These are phyloP conservation scores for Fraxinus latifolia DNA, from an alignment of 305 asterid genomes.

Conservation along the genomic window DNA sequence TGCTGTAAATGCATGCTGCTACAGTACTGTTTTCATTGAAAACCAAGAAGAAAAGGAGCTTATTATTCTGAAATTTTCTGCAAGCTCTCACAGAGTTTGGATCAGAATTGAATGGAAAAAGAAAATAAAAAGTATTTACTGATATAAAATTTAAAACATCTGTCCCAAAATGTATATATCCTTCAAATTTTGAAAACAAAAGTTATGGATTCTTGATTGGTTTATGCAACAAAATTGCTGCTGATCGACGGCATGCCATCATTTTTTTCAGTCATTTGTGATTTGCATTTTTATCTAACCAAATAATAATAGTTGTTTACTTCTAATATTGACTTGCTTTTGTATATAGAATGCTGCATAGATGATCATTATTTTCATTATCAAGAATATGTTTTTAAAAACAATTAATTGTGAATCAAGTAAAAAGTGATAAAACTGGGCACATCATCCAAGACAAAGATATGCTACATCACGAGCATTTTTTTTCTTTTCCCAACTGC, in stretches of 20 bases:
- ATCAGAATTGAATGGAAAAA: not conserved
- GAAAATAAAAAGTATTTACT: not conserved
- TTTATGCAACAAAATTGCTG: not conserved
- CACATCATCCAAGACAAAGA: conserved; percentile 3
- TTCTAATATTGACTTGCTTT: not conserved
- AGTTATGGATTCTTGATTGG: not conserved
- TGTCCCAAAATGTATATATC: not conserved
- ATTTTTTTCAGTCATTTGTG: not conserved
- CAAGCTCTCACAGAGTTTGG: not conserved
- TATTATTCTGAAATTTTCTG: not conserved
- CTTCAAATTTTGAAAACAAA: not conserved
- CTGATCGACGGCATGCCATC: not conserved
- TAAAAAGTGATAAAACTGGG: not conserved
- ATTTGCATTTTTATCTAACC: not conserved
- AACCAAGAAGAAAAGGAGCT: not conserved
- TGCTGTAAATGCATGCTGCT: not conserved
- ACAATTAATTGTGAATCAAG: not conserved
- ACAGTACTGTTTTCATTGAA: not conserved
- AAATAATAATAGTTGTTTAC: not conserved
- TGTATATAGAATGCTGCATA: not conserved
- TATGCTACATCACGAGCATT: not conserved
- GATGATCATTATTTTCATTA: not conserved
- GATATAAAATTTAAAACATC: not conserved
- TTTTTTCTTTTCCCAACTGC: conserved; percentile 14
- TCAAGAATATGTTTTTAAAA: not conserved